Evolutionary conservation across 2,329 filamentous ascomycete species (phyloP), one percentile per base, ranked within the genome.

Genomic region (Cytospora paraplurivora): DNA sequence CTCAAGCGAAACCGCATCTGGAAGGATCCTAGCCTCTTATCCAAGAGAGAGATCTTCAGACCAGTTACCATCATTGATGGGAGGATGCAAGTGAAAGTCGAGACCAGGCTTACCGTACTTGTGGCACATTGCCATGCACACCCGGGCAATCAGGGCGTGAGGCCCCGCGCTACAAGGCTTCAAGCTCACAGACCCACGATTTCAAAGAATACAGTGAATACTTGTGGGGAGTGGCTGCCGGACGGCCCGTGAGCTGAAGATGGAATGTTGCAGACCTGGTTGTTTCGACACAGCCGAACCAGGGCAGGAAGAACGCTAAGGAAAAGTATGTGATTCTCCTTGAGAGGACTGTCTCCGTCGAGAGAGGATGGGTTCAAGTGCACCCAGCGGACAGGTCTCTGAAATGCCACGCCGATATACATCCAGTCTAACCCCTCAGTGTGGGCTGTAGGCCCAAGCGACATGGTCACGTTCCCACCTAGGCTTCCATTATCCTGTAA

Each of bases 81-180:
- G 33, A 56, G 34, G 21, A 52, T 47, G 52, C 47, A 37, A 63
- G 51, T 49, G 57, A 61, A 49, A 32, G 58, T 17, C 58, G 13
- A 52, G 58, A 32, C 51, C 32, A 6, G 35, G 52, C 62, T 63
- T 61, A 61, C 57, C 50, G 57, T 34, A 57, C 17, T 55, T 34
- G 41, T 35, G 13, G 41, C n/a, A 7, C 27, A 35, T 27, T 44
- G 41, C 37, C 51, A n/a, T 41, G 32, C 62, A 37, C 34, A 38
- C 47, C 50, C 27, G 19, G 37, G 27, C 51, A n/a, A 35, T 27
- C 4, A 27, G 27, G 27, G 27, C 27, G 27, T 27, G 27, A 21
- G 33, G 44, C 11, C 10, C 32, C 5, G 11, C 27, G 38, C 5
- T 17, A 27, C 41, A 13, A 38, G 47, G n/a, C 8, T 11, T 7